Conservation (phyloP, 1,284 basidiomycete species). For the Uromyces viciae-fabae region DNA sequence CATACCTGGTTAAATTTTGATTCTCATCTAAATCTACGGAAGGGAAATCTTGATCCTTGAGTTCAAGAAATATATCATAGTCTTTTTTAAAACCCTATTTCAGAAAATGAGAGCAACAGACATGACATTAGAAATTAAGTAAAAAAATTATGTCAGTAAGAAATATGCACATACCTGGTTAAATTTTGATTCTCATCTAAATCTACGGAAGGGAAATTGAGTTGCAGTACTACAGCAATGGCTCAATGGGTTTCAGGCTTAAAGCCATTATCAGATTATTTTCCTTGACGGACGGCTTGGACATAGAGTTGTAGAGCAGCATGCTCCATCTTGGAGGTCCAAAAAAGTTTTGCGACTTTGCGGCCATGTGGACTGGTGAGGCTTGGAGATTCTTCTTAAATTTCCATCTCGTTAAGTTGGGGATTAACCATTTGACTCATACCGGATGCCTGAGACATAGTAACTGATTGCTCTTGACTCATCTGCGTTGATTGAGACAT, state of each 20-base stretch:
- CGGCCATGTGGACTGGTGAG: too few species aligned
- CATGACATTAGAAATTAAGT: neutral
- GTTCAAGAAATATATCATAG: neutral
- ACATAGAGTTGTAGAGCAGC: neutral
- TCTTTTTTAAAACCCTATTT: neutral
- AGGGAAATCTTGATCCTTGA: neutral
- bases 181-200: constrained; percentile 1
- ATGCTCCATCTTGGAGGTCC: neutral
- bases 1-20: neutral
- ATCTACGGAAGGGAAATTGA: neutral
- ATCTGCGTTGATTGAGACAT: too few species aligned
- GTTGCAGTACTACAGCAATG: neutral
- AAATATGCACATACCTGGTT: neutral
- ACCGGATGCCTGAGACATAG: too few species aligned
- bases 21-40: neutral
- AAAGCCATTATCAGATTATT: neutral
- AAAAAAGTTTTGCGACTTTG: neutral
- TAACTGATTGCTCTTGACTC: too few species aligned
- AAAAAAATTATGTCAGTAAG: neutral
- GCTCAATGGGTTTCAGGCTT: neutral
- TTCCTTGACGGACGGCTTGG: neutral
- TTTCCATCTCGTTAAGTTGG: too few species aligned
- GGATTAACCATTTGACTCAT: too few species aligned
- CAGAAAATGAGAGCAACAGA: neutral
- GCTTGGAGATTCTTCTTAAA: too few species aligned